Base-by-base conservation (phyloP, 202 grass and related monocot species). In the Dendrocalamus latiflorus region DNA sequence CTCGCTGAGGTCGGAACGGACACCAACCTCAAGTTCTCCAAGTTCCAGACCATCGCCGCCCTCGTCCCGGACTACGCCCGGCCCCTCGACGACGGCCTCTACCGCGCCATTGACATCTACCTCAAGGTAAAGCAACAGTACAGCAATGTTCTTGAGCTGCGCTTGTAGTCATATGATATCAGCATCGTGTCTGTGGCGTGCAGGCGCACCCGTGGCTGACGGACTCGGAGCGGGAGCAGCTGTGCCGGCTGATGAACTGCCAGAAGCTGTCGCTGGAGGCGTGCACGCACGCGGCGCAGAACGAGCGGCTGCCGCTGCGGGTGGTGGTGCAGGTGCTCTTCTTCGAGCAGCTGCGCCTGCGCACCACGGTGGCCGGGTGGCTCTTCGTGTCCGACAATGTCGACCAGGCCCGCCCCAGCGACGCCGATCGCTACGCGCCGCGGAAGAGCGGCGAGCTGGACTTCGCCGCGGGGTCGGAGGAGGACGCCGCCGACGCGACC, bases 71-170 rank as follows among this genome's bases (percentile, higher is more conserved):
- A 92, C 74, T 88, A 97, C 44, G 85, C 89, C 6, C n/a, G n/a
- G n/a, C n/a, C n/a, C n/a, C n/a, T n/a, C n/a, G n/a, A n/a, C n/a
- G n/a, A n/a, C n/a, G n/a, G 89, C 41, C 77, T 97, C 68, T 97
- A 97, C 85, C 94, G 89, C 68, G 94, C 94, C 74, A 92, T 94
- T n/a, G n/a, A n/a, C n/a, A n/a, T n/a, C n/a, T n/a, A n/a, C n/a
- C n/a, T n/a, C n/a, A n/a, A n/a, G n/a, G n/a, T n/a, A n/a, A n/a
- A n/a, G n/a, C n/a, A 30, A 8, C 58, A 6, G 7, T 45, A 53
- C 65, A 4, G 11, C 11, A 18, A 24, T 4, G 2, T 42, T 44
- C 47, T 56, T 55, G 44, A 20, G 33, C 47, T 63, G n/a, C 12
- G 41, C 33, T 10, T 42, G 57, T 4, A 53, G 47, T 2, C 48